These are phyloP conservation scores for Besnoitia besnoiti DNA, from an alignment of 169 alveolate species.

Conservation along the genomic window DNA sequence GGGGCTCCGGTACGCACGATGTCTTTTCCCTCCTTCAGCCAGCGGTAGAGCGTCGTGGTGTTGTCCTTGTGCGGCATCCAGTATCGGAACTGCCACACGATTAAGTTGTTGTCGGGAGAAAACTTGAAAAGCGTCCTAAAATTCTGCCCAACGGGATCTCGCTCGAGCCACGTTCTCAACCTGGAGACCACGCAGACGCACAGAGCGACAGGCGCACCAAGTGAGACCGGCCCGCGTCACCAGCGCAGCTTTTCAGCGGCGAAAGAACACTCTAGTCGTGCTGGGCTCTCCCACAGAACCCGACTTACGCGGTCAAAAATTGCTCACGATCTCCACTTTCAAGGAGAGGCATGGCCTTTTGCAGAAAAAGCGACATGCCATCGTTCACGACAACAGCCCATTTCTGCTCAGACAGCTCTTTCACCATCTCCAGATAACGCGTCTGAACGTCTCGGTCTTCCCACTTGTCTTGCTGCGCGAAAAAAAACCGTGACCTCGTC, in stretches of 20 bases:
- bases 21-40: constrained; percentile 19
- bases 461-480: constrained; percentile 71
- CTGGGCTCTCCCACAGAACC: background rate
- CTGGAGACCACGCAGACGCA: background rate
- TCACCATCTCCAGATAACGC: background rate
- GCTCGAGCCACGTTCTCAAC: constrained; percentile 35
- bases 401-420: background rate
- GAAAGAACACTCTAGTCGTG: background rate
- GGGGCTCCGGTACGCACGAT: background rate
- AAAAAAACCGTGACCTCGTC: constrained; percentile 73
- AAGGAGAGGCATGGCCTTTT: constrained; percentile 55
- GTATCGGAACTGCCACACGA: constrained; percentile 46
- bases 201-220: background rate
- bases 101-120: background rate
- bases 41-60: constrained; percentile 15
- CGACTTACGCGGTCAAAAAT: constrained; percentile 36
- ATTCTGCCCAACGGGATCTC: constrained; percentile 46
- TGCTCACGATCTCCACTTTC: constrained; percentile 62
- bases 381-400: constrained; percentile 32
- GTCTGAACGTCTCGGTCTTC: constrained; percentile 40
- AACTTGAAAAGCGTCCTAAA: constrained; percentile 12
- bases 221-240: background rate
- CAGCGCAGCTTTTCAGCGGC: background rate
- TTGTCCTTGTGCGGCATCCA: constrained; percentile 51
- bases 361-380: constrained; percentile 63